Conservation (phyloP, 495 filamentous ascomycete genomes). For the Cryomyces antarcticus region DNA sequence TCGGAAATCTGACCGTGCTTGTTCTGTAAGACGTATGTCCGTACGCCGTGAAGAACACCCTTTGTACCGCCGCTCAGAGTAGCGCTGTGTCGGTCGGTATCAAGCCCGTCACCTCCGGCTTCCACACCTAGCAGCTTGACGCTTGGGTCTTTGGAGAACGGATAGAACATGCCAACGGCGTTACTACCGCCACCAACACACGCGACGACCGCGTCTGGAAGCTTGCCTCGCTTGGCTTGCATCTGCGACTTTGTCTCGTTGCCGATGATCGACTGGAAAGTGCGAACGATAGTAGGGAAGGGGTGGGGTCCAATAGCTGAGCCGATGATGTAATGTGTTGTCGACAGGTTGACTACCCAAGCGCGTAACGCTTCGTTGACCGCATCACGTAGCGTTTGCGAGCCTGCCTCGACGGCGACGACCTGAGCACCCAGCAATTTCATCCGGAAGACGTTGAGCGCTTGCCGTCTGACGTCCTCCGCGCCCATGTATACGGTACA, state of each 20-base stretch:
- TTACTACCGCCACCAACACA: slow-evolving; percentile 91
- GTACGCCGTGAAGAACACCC: slow-evolving; percentile 86
- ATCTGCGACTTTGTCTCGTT: slow-evolving; percentile 85
- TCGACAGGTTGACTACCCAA: slow-evolving; percentile 69
- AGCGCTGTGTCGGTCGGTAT: slow-evolving; percentile 70
- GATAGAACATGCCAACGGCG: slow-evolving; percentile 89
- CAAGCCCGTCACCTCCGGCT: slow-evolving; percentile 87
- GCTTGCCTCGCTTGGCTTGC: slow-evolving; percentile 54
- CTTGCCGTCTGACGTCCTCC: slow-evolving; percentile 82
- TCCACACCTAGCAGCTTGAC: slow-evolving; percentile 89
- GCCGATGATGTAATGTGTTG: slow-evolving; percentile 94
- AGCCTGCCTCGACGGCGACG: slow-evolving; percentile 70
- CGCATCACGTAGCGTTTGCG: slow-evolving; percentile 71
- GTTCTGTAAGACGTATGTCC: slow-evolving; percentile 88
- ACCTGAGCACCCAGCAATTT: slow-evolving; percentile 83
- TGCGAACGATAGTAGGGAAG: slow-evolving; percentile 88
- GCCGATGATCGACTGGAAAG: slow-evolving; percentile 86
- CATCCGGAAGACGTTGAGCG: slow-evolving; percentile 91
- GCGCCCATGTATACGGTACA: slow-evolving; percentile 94
- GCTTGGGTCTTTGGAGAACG: slow-evolving; percentile 64
- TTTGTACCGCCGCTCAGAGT: slow-evolving; percentile 75
- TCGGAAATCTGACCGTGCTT: slow-evolving; percentile 80
- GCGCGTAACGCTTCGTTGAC: slow-evolving; percentile 84
- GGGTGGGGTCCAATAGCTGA: slow-evolving; percentile 89
- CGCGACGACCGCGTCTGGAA: slow-evolving; percentile 88